Evolutionary conservation across 257 asterid species (phyloP).

Genomic region (Rehmannia glutinosa): DNA sequence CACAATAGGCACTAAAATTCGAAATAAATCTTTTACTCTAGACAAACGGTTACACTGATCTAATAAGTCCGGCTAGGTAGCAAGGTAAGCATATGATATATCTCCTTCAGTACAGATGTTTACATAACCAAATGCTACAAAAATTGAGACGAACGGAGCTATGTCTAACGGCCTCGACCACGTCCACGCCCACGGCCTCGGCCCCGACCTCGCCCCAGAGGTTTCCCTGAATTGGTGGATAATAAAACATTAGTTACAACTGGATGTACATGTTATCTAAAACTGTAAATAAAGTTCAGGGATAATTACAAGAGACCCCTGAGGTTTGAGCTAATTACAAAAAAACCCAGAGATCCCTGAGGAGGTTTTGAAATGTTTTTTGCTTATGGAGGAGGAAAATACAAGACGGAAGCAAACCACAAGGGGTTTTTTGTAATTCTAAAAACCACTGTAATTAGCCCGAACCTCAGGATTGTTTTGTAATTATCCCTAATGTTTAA

Average conservation of each 20-base stretch:
- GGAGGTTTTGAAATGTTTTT: no score
- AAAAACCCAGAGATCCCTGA: no score
- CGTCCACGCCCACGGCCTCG: slow-evolving; percentile 94
- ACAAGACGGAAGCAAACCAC: no score
- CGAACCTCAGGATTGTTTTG: no score
- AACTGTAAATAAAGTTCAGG: neutral
- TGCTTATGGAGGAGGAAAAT: no score
- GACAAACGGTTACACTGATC: neutral
- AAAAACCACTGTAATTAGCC: no score
- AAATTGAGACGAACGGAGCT: slow-evolving; percentile 23
- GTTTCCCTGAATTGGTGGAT: slow-evolving; percentile 40
- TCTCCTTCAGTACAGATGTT: slow-evolving; percentile 31
- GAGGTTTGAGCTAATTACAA: neutral
- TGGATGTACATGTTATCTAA: neutral
- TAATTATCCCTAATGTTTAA: no score
- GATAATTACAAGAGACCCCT: no score
- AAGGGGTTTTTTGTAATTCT: no score
- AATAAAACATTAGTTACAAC: neutral
- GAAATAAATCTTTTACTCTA: neutral
- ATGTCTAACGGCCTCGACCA: slow-evolving; percentile 73
- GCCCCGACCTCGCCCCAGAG: slow-evolving; percentile 89
- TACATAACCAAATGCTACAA: slow-evolving; percentile 39
- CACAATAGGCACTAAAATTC: neutral
- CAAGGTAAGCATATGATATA: neutral
- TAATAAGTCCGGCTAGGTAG: slow-evolving; percentile 2